Conservation (phyloP, 2,329 filamentous ascomycete genomes). For the Sporothrix curviconia region DNA sequence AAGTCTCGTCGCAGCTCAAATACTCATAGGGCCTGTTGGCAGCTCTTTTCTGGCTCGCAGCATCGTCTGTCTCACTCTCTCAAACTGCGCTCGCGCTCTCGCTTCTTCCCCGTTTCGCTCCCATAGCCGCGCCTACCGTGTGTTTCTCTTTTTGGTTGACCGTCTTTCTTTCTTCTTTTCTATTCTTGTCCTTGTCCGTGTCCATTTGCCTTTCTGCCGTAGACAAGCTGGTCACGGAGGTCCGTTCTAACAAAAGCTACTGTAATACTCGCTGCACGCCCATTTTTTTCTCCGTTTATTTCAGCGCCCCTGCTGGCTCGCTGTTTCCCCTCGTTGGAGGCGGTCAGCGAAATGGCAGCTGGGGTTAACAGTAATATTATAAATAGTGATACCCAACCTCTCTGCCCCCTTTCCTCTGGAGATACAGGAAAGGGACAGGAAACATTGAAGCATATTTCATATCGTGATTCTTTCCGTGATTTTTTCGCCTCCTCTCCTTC, state of each 20-base stretch:
- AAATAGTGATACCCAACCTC: background rate
- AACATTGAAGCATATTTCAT: background rate
- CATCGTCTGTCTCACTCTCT: background rate
- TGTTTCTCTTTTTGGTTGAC: background rate
- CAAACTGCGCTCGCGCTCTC: background rate
- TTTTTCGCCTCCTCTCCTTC: background rate
- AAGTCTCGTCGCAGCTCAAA: no score
- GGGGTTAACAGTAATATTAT: conserved; percentile 4
- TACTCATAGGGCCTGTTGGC: no score
- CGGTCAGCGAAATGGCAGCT: conserved; percentile 9
- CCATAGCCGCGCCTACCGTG: background rate
- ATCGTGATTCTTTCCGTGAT: background rate
- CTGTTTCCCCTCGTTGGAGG: background rate
- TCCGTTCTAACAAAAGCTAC: background rate
- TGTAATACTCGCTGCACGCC: background rate
- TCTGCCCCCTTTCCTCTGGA: background rate
- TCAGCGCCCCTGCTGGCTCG: background rate
- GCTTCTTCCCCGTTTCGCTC: background rate
- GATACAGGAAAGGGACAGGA: background rate
- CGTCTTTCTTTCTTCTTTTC: background rate
- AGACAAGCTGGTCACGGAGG: conserved; percentile 7
- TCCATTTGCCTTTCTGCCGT: background rate
- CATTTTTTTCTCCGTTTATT: conserved; percentile 1
- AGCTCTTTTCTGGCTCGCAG: no score
- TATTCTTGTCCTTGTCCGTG: background rate